These are phyloP conservation scores for Botrytis tulipae DNA, from an alignment of 2,329 filamentous ascomycete species.

Conservation along the genomic window DNA sequence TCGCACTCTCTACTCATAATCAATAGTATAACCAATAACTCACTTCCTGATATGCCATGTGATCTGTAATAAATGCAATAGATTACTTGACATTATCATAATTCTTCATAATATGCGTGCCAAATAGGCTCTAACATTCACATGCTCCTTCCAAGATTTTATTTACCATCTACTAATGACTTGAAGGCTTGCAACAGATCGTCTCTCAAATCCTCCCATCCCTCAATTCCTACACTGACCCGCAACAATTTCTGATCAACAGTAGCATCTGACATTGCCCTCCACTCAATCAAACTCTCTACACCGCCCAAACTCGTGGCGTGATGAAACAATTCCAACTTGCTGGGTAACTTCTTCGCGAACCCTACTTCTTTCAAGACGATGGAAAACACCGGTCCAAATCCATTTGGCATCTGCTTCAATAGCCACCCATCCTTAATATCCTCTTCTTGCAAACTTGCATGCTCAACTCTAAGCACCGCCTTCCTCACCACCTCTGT, in stretches of 20 bases:
- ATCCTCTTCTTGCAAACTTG: conserved; percentile 70
- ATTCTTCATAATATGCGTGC: not conserved
- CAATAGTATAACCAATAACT: not conserved
- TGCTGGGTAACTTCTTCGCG: conserved; percentile 72
- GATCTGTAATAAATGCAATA: not conserved
- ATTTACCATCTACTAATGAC: conserved; percentile 27
- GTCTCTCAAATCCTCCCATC: conserved; percentile 75
- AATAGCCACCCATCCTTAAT: conserved; percentile 66
- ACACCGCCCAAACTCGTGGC: conserved; percentile 92
- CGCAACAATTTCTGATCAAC: conserved; percentile 73
- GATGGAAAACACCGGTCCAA: conserved; percentile 83
- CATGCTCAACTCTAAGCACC: conserved; percentile 68
- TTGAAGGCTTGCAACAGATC: conserved; percentile 70
- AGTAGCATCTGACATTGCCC: conserved; percentile 75
- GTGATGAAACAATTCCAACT: conserved; percentile 83
- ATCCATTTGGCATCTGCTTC: conserved; percentile 89
- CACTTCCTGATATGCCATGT: not conserved
- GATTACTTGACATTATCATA: not conserved
- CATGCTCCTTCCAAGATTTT: not conserved
- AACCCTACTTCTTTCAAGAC: conserved; percentile 57
- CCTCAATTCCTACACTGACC: conserved; percentile 84
- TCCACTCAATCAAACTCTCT: conserved; percentile 95
- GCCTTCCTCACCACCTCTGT: conserved; percentile 48
- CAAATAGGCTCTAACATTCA: not conserved
- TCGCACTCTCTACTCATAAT: not conserved